Evolutionary conservation across 495 filamentous ascomycete genomes (phyloP).

Genomic region (Podospora anserina): DNA sequence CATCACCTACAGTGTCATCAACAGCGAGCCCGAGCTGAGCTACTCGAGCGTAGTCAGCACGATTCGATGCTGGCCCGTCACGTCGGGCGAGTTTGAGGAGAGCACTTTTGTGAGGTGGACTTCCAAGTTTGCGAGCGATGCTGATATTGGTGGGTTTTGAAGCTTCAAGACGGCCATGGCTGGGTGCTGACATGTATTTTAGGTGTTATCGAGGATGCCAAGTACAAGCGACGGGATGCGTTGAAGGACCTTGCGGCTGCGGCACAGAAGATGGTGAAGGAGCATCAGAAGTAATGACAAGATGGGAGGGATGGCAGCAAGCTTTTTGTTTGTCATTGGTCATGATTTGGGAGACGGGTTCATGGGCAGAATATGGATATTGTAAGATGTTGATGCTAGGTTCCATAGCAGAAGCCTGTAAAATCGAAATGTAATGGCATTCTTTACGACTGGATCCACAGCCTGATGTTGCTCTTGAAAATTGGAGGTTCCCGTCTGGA

Average conservation of each 20-base stretch:
- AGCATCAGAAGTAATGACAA: constrained; percentile 9
- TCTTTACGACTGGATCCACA: no score
- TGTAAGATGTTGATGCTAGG: not conserved
- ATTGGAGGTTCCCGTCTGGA: no score
- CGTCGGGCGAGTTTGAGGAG: constrained; percentile 56
- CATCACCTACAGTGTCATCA: constrained; percentile 68
- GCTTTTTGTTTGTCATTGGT: not conserved
- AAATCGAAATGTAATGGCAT: no score
- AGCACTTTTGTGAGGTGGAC: constrained; percentile 63
- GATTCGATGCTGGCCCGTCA: constrained; percentile 58
- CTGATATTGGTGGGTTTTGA: constrained; percentile 55
- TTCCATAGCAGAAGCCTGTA: no score
- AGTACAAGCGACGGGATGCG: constrained; percentile 69
- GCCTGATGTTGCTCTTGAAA: no score
- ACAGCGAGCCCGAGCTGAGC: constrained; percentile 52
- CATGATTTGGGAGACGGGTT: not conserved
- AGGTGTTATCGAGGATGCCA: constrained; percentile 68
- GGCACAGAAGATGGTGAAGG: constrained; percentile 45
- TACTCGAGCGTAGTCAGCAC: constrained; percentile 63
- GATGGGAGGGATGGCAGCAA: not conserved
- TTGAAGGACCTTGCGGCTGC: constrained; percentile 59
- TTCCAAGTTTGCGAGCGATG: constrained; percentile 64
- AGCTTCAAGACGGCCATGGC: not conserved
- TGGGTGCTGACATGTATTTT: constrained; percentile 18
- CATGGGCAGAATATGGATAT: not conserved